Evolutionary conservation across 2,329 filamentous ascomycete genomes (phyloP).

Genomic region (Ceratocystis eucalypticola): DNA sequence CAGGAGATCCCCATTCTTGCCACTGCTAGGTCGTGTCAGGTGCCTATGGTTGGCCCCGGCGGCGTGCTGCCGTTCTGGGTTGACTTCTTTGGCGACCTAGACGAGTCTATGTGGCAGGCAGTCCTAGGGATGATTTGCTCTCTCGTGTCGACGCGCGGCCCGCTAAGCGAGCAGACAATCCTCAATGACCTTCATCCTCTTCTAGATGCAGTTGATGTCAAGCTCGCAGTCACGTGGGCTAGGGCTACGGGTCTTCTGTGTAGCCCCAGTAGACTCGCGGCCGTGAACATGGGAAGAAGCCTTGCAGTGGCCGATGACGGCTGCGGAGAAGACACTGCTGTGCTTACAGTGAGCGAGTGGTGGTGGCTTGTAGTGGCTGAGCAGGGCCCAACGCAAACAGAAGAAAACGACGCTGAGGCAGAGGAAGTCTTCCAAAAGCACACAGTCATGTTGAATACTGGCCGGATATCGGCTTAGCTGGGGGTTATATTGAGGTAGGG

Average conservation of each 20-base stretch:
- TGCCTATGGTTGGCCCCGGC: conserved; percentile 31
- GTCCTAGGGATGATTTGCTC: conserved; percentile 50
- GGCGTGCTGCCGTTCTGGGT: conserved; percentile 57
- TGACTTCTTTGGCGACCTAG: conserved; percentile 49
- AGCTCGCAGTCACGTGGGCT: conserved; percentile 46
- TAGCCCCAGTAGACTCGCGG: conserved; percentile 22
- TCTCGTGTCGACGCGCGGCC: conserved; percentile 47
- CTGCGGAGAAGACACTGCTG: not conserved
- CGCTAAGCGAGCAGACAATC: conserved; percentile 40
- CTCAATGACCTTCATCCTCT: conserved; percentile 42
- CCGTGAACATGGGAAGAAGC: not conserved
- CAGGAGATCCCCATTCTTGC: conserved; percentile 34
- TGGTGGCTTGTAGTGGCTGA: conserved; percentile 50
- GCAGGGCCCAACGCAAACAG: conserved; percentile 20
- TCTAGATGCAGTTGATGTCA: conserved; percentile 50
- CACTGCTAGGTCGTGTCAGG: conserved; percentile 26
- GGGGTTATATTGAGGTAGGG: no score
- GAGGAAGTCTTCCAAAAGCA: conserved; percentile 14
- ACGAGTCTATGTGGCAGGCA: conserved; percentile 49
- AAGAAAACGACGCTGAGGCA: conserved; percentile 1
- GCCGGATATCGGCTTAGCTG: not conserved
- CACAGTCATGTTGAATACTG: conserved; percentile 17
- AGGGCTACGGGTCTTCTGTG: conserved; percentile 37
- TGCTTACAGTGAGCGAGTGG: conserved; percentile 43
- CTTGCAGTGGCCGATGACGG: not conserved